These are phyloP conservation scores for Mollisiaceae sp. DNA, from an alignment of 2,329 filamentous ascomycete species.

Conservation along the genomic window DNA sequence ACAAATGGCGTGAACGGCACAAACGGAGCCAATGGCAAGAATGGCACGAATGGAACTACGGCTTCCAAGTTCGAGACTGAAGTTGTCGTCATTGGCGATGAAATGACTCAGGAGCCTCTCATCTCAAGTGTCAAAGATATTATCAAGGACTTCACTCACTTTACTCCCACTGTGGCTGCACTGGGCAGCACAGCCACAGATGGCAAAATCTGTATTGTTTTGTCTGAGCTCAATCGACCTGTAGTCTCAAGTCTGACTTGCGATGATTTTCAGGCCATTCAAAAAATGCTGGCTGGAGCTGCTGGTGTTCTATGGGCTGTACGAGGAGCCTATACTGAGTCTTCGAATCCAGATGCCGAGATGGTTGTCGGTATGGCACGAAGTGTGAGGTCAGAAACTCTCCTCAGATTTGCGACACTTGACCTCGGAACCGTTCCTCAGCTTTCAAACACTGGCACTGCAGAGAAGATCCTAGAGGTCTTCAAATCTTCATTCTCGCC, in stretches of 20 bases:
- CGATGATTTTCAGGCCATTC: conserved; percentile 48
- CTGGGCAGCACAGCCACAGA: conserved; percentile 40
- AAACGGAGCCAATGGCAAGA: neutral
- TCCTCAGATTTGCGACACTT: conserved; percentile 36
- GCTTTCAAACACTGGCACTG: conserved; percentile 43
- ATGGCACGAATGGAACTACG: conserved; percentile 12
- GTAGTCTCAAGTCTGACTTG: conserved; percentile 48
- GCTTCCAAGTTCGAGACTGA: conserved; percentile 35
- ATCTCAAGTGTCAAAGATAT: conserved; percentile 45
- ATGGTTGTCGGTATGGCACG: conserved; percentile 40
- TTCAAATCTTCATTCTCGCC: conserved; percentile 29
- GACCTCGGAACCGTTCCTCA: conserved; percentile 35
- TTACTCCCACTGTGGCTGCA: conserved; percentile 41
- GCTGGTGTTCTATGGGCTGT: conserved; percentile 56
- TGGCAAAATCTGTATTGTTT: conserved; percentile 49
- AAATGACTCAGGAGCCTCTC: conserved; percentile 42
- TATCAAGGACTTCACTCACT: conserved; percentile 44
- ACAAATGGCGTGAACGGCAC: neutral
- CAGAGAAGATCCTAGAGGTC: conserved; percentile 27
- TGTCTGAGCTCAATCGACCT: conserved; percentile 50
- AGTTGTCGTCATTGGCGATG: conserved; percentile 48
- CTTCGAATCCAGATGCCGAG: conserved; percentile 32
- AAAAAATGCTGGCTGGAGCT: conserved; percentile 45
- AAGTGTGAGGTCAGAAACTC: conserved; percentile 38
- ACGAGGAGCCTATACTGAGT: conserved; percentile 47